Percentiles rank a stretch among this genome's conserved stretches.
Evolutionary conservation across 805 yeast genomes (phyloP).

Genomic region (Yarrowia sp.): DNA sequence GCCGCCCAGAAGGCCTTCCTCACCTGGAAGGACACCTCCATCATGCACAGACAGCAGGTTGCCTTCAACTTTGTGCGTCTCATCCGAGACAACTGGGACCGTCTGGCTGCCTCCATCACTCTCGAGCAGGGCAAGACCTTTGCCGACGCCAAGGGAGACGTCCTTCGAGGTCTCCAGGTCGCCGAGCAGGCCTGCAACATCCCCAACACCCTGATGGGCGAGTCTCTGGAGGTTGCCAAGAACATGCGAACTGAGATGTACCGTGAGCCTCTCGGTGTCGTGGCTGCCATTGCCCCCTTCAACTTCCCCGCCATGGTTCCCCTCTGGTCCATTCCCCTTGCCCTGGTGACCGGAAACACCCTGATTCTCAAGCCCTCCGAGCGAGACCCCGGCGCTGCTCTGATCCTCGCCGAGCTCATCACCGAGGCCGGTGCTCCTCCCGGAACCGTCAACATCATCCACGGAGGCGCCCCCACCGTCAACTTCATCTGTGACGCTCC

Average conservation of each 20-base stretch:
- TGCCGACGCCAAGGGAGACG: conserved; percentile 77
- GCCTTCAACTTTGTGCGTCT: conserved; percentile 72
- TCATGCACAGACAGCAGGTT: conserved; percentile 64
- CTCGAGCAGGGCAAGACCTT: conserved; percentile 80
- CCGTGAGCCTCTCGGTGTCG: conserved; percentile 73
- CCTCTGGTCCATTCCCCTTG: conserved; percentile 68
- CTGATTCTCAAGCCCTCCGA: conserved; percentile 74
- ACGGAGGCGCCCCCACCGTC: conserved; percentile 76
- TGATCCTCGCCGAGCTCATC: conserved; percentile 74
- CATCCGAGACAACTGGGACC: conserved; percentile 69
- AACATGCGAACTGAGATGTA: conserved; percentile 82
- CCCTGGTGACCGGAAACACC: conserved; percentile 75
- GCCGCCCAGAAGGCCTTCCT: conserved; percentile 70
- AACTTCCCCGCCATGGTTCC: conserved; percentile 88
- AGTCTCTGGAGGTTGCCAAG: conserved; percentile 67
- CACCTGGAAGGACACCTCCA: conserved; percentile 60
- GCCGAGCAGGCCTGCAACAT: conserved; percentile 77
- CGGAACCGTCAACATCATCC: conserved; percentile 74
- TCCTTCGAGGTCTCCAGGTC: conserved; percentile 76
- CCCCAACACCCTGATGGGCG: conserved; percentile 67
- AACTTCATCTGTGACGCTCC: conserved; percentile 74
- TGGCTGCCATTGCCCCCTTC: conserved; percentile 80
- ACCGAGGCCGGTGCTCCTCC: conserved; percentile 78
- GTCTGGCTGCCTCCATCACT: conserved; percentile 68
- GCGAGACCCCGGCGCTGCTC: conserved; percentile 82